Evolutionary conservation across 306 rosid species (phyloP).

Genomic region (Vicia faba): DNA sequence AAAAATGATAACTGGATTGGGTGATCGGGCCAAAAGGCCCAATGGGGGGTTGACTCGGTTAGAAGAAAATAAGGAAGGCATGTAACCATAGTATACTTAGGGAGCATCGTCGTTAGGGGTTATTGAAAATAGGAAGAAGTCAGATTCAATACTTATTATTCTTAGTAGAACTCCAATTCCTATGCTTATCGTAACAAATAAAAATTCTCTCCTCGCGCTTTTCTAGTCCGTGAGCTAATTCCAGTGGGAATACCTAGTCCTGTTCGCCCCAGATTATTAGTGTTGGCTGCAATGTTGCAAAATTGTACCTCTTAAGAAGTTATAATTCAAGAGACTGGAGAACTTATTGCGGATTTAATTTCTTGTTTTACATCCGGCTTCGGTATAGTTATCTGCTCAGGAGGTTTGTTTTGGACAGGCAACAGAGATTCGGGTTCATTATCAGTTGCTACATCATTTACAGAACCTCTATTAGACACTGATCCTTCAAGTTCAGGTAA

Average conservation of each 20-base stretch:
- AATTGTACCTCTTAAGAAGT: neutral
- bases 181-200: too few species aligned
- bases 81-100: too few species aligned
- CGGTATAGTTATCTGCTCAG: slow-evolving; percentile 78
- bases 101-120: too few species aligned
- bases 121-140: too few species aligned
- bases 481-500: slow-evolving; percentile 63
- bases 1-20: too few species aligned
- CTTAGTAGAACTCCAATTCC: too few species aligned
- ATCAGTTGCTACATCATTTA: slow-evolving; percentile 41
- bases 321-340: slow-evolving; percentile 22
- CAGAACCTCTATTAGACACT: slow-evolving; percentile 56
- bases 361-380: too few species aligned
- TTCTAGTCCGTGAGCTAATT: slow-evolving; percentile 76
- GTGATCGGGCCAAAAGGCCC: too few species aligned
- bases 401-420: slow-evolving; percentile 86
- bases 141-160: too few species aligned
- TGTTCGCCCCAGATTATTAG: slow-evolving; percentile 87
- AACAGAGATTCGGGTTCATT: slow-evolving; percentile 62
- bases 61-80: too few species aligned
- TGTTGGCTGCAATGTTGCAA: slow-evolving; percentile 63
- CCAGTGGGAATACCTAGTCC: slow-evolving; percentile 79
- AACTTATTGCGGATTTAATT: slow-evolving; percentile 8
- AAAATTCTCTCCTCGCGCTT: too few species aligned
- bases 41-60: too few species aligned